Evolutionary conservation across 2,329 filamentous ascomycete genomes (phyloP).

Genomic region (Colletotrichum sp.): DNA sequence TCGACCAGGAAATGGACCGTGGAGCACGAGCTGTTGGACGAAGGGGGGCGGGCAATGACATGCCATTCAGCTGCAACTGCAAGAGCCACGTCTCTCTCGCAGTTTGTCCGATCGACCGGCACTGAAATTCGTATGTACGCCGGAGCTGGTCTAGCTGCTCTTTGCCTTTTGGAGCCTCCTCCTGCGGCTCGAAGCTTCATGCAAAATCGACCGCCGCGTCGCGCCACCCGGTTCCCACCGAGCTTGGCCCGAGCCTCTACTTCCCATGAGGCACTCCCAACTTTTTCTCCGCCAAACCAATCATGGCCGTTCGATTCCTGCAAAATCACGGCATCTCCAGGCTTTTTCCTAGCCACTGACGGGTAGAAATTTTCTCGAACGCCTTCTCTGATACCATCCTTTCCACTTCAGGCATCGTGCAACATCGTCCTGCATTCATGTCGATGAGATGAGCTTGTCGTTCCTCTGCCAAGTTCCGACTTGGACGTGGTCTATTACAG

Average conservation of each 20-base stretch:
- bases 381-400: neutral
- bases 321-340: neutral
- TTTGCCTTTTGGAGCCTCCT: neutral
- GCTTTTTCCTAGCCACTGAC: neutral
- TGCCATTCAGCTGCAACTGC: conserved; percentile 9
- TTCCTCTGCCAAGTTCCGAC: neutral
- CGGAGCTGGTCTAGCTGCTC: neutral
- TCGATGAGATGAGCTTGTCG: neutral
- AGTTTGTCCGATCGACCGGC: conserved; percentile 5
- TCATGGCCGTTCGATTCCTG: neutral
- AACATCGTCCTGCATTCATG: neutral
- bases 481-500: neutral
- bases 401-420: neutral
- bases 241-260: conserved; percentile 11
- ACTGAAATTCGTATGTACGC: neutral
- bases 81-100: neutral
- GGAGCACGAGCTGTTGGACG: neutral
- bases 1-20: conserved; percentile 1
- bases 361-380: conserved; percentile 14
- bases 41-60: neutral
- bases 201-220: neutral
- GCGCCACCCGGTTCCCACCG: conserved; percentile 9
- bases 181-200: neutral
- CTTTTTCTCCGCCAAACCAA: neutral
- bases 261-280: neutral